phyloP scores from a whole-genome alignment of 83 land plant species.

The Thuja plicata region DNA sequence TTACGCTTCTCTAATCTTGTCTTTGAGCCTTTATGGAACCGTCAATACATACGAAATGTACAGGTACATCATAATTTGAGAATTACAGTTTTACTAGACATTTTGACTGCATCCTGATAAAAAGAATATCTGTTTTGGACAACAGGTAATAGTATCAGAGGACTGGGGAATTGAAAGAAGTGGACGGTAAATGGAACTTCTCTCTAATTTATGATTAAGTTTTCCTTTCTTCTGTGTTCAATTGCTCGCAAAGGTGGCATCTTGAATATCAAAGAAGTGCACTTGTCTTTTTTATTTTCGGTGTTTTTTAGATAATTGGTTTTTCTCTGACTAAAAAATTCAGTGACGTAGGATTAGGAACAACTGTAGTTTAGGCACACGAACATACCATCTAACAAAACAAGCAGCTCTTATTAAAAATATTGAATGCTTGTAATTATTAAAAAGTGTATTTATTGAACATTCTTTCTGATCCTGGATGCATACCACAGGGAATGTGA shows the following conservation, averaged over 20 bases:
- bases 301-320: neutral
- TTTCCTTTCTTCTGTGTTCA: neutral
- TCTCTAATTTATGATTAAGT: neutral
- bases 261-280: neutral
- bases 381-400: neutral
- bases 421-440: neutral
- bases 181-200: conserved; percentile 54
- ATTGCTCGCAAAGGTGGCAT: neutral
- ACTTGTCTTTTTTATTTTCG: neutral
- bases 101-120: neutral
- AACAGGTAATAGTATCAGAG: conserved; percentile 67
- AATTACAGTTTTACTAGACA: neutral
- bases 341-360: neutral
- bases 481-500: too few species aligned
- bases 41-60: conserved; percentile 80
- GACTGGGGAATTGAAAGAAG: conserved; percentile 67
- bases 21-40: conserved; percentile 86
- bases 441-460: neutral
- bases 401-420: neutral
- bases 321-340: neutral
- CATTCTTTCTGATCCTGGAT: neutral
- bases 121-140: neutral
- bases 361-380: neutral
- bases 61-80: conserved; percentile 36
- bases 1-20: conserved; percentile 83